A percentile compares a stretch with the other conserved stretches of the same genome.
These are phyloP conservation scores for Amaranthus palmeri DNA, from an alignment of 148 eudicot species.

Conservation along the genomic window DNA sequence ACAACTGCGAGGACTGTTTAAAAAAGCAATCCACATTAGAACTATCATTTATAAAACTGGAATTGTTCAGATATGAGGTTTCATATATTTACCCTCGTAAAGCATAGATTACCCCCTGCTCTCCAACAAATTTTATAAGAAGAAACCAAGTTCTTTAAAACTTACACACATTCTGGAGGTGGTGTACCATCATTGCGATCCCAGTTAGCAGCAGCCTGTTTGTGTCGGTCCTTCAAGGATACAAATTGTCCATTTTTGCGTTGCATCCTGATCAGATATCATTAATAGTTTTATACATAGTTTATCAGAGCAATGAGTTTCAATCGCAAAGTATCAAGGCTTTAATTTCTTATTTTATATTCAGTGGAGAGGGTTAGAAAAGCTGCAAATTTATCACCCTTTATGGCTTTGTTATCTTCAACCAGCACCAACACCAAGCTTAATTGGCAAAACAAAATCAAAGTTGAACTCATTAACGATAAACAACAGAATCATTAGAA, in stretches of 20 bases:
- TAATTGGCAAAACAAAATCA: no score
- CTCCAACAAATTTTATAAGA: background rate
- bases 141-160: slow-evolving; percentile 1
- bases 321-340: background rate
- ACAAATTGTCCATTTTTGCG: slow-evolving; percentile 43
- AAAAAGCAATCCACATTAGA: background rate
- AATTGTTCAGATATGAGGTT: background rate
- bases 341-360: no score
- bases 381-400: no score
- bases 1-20: slow-evolving; percentile 30
- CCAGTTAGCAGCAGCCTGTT: slow-evolving; percentile 26
- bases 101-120: background rate
- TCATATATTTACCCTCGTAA: background rate
- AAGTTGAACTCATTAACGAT: no score
- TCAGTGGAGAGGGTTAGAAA: no score
- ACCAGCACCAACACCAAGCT: no score
- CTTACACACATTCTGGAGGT: slow-evolving; percentile 33
- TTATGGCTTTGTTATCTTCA: no score
- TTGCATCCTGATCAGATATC: slow-evolving; percentile 32
- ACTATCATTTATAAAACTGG: background rate
- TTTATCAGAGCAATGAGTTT: slow-evolving; percentile 1
- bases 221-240: slow-evolving; percentile 22
- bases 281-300: background rate
- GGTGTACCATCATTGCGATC: slow-evolving; percentile 22
- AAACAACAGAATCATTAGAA: no score